phyloP scores from a whole-genome alignment of 2,329 filamentous ascomycete species.

The Pyrenophora teres region DNA sequence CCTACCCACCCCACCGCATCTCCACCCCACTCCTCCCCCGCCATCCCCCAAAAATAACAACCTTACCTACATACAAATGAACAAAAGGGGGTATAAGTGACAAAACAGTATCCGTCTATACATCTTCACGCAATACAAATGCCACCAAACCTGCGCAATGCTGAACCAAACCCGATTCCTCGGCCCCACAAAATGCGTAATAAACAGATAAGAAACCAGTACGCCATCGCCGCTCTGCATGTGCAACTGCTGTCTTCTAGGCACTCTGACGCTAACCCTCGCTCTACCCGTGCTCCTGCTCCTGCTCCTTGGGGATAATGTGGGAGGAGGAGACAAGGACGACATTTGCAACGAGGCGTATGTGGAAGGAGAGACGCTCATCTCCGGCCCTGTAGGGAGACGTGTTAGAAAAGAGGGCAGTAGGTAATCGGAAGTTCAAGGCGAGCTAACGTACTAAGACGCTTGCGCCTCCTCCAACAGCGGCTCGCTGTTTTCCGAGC shows the following conservation, averaged over 20 bases:
- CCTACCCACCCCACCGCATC: no score
- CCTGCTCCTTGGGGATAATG: neutral
- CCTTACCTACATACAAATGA: constrained; percentile 8
- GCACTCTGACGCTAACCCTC: neutral
- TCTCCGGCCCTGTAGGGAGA: constrained; percentile 8
- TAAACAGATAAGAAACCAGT: constrained; percentile 13
- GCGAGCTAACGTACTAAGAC: constrained; percentile 26
- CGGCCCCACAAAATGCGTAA: constrained; percentile 10
- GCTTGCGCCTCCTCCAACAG: constrained; percentile 43
- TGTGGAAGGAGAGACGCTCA: neutral
- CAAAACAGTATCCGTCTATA: constrained; percentile 17
- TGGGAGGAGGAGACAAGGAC: no score
- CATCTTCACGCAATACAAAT: constrained; percentile 17
- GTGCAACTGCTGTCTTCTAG: neutral
- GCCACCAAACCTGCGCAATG: constrained; percentile 17
- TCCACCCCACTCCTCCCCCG: no score
- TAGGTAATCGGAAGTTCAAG: neutral
- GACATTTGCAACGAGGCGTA: no score
- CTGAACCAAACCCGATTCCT: constrained; percentile 15
- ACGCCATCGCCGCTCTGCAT: constrained; percentile 2
- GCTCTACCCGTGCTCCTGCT: no score
- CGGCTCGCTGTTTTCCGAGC: constrained; percentile 77
- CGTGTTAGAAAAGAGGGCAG: no score
- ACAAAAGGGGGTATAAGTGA: constrained; percentile 19
- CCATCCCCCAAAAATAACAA: no score